phyloP scores from a whole-genome alignment of 108 stramenopile genomes.

The Skeletonema potamos region DNA sequence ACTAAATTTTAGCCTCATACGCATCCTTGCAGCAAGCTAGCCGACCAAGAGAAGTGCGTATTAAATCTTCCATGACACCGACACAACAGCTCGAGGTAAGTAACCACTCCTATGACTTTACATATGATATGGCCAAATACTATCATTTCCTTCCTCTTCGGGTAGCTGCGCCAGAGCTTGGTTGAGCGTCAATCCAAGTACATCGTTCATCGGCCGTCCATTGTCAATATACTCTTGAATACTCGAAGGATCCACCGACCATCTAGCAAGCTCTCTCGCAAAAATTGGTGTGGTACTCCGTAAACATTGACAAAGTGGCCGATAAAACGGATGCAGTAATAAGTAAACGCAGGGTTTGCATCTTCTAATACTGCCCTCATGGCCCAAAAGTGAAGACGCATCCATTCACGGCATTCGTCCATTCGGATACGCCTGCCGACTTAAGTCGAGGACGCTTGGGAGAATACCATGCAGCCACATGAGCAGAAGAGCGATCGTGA shows the following conservation, averaged over 20 bases:
- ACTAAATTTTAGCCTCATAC: background rate
- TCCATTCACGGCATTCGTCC: constrained; percentile 74
- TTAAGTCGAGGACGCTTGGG: constrained; percentile 60
- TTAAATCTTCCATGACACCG: too few species aligned
- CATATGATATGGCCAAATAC: constrained; percentile 61
- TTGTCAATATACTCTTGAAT: constrained; percentile 46
- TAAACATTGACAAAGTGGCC: constrained; percentile 75
- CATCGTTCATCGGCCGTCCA: constrained; percentile 59
- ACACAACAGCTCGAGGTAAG: too few species aligned
- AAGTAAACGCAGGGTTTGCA: constrained; percentile 49
- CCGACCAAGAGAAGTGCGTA: too few species aligned
- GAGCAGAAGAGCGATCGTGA: constrained; percentile 71
- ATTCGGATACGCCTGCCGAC: constrained; percentile 64
- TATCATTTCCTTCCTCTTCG: constrained; percentile 44
- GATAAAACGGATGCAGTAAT: constrained; percentile 74
- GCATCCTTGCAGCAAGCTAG: too few species aligned
- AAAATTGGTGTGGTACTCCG: constrained; percentile 52
- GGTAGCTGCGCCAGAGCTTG: constrained; percentile 40
- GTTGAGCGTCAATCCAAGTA: constrained; percentile 36
- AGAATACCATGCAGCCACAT: constrained; percentile 68
- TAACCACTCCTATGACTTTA: too few species aligned
- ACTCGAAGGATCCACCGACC: constrained; percentile 56
- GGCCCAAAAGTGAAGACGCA: constrained; percentile 77
- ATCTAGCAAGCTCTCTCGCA: constrained; percentile 61
- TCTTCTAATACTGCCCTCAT: constrained; percentile 42